Percentiles rank a stretch among this genome's conserved stretches.
phyloP scores from a whole-genome alignment of 192 early-diverging fungal species.

The Coemansia reversa region DNA sequence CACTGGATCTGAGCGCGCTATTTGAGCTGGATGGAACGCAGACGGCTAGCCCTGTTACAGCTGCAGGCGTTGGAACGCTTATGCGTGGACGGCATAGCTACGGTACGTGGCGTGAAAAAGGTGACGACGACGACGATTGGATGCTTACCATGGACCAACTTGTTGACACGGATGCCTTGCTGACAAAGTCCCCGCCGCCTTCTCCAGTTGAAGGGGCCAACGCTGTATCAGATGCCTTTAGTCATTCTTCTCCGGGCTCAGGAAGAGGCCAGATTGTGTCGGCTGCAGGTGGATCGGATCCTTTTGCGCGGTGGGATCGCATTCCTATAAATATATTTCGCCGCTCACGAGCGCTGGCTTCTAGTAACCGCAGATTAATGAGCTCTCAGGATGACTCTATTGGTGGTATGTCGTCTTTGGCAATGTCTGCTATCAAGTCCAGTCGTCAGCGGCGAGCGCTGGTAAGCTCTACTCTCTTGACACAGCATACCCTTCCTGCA shows the following conservation, averaged over 20 bases:
- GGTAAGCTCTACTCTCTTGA: constrained; percentile 43
- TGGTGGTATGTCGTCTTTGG: constrained; percentile 38
- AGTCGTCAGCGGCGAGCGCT: constrained; percentile 45
- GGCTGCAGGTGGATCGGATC: constrained; percentile 15
- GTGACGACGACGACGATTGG: constrained; percentile 35
- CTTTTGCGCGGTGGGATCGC: constrained; percentile 50
- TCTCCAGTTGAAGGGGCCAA: constrained; percentile 26
- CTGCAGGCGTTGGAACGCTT: constrained; percentile 34
- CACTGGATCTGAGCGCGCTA: constrained; percentile 4
- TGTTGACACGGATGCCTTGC: constrained; percentile 50
- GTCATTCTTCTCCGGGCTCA: constrained; percentile 9
- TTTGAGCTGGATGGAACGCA: not conserved
- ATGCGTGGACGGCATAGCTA: constrained; percentile 15
- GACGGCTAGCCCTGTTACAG: not conserved
- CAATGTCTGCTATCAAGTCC: constrained; percentile 51
- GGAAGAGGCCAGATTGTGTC: constrained; percentile 1
- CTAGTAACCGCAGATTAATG: constrained; percentile 22
- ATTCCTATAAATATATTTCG: constrained; percentile 55
- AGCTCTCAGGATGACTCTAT: constrained; percentile 19
- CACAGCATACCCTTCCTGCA: constrained; percentile 46
- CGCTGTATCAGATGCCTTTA: constrained; percentile 8
- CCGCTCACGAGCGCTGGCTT: constrained; percentile 48
- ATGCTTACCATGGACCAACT: constrained; percentile 50
- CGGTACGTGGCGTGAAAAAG: not conserved
- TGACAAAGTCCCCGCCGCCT: constrained; percentile 46